A percentile compares a stretch with the other conserved stretches of the same genome.
phyloP scores from a whole-genome alignment of 2,329 filamentous ascomycete species.

The Ophiostoma sp. region DNA sequence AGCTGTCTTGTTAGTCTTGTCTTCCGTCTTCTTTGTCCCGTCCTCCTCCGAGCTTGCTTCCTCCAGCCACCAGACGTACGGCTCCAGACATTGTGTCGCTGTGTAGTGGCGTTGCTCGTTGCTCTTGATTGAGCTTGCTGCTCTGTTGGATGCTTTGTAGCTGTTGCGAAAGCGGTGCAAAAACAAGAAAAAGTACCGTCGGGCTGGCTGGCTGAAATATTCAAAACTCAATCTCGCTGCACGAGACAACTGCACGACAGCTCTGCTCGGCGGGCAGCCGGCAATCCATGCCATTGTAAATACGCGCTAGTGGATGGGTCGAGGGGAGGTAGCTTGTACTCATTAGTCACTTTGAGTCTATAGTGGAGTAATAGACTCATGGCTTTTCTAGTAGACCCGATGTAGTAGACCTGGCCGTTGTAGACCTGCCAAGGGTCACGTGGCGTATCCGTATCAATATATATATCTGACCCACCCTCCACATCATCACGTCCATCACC shows the following conservation, averaged over 20 bases:
- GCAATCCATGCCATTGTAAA: neutral
- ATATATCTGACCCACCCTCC: neutral
- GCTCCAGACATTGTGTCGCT: constrained; percentile 10
- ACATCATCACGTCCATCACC: neutral
- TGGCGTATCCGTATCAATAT: neutral
- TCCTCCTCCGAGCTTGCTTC: constrained; percentile 5
- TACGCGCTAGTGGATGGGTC: constrained; percentile 11
- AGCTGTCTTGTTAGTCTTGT: constrained; percentile 20
- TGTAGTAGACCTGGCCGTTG: too few species aligned
- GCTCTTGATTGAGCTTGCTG: neutral
- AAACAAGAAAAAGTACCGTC: neutral
- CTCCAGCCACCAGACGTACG: neutral
- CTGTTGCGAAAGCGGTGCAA: neutral
- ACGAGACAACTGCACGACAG: constrained; percentile 8
- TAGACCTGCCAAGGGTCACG: neutral
- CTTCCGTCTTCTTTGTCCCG: neutral
- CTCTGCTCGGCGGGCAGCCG: constrained; percentile 9
- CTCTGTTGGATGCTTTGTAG: neutral
- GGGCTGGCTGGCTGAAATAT: neutral
- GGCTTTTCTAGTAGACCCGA: neutral
- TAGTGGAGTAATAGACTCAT: neutral
- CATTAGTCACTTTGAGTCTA: neutral
- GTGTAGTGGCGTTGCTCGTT: constrained; percentile 4
- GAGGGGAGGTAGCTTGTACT: constrained; percentile 7
- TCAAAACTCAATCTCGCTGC: constrained; percentile 11